phyloP scores from a whole-genome alignment of 495 filamentous ascomycete genomes.

The Aspergillus sclerotioniger region DNA sequence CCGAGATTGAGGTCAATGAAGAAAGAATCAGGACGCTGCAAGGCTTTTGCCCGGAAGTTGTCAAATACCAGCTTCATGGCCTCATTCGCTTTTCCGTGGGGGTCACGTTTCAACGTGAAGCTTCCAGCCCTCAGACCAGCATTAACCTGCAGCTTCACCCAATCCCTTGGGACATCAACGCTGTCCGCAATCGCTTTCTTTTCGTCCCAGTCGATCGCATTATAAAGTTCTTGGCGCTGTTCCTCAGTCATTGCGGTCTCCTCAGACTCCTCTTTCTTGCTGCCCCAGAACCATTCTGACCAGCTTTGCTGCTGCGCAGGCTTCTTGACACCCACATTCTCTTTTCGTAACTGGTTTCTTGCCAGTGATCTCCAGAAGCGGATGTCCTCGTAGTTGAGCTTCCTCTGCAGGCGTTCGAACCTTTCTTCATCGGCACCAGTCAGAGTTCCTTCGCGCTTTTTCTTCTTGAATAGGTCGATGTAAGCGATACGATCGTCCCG shows the following conservation, averaged over 20 bases:
- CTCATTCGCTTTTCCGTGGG: slow-evolving; percentile 74
- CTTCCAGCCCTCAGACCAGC: slow-evolving; percentile 86
- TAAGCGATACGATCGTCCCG: slow-evolving; percentile 87
- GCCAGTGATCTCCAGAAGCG: slow-evolving; percentile 95
- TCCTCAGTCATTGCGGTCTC: slow-evolving; percentile 86
- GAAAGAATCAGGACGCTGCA: slow-evolving; percentile 87
- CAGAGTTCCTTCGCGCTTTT: slow-evolving; percentile 74
- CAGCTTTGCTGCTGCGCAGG: slow-evolving; percentile 67
- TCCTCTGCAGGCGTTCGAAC: slow-evolving; percentile 74
- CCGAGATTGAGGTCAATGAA: slow-evolving; percentile 85
- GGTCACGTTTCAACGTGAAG: slow-evolving; percentile 86
- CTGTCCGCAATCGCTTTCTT: slow-evolving; percentile 84
- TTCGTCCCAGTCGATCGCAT: slow-evolving; percentile 97
- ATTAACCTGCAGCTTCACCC: slow-evolving; percentile 87
- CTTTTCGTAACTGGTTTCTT: slow-evolving; percentile 90
- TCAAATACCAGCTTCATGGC: slow-evolving; percentile 91
- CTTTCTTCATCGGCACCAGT: slow-evolving; percentile 67
- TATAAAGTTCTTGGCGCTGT: slow-evolving; percentile 93
- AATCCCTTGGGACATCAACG: slow-evolving; percentile 85
- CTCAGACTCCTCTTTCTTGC: slow-evolving; percentile 67
- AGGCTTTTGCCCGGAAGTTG: slow-evolving; percentile 80
- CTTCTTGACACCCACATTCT: slow-evolving; percentile 81
- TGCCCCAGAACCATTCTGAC: slow-evolving; percentile 85
- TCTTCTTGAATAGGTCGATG: slow-evolving; percentile 92
- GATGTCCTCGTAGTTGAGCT: slow-evolving; percentile 91